Conservation (phyloP, 441 rosid species). For the Mallotus repandus region DNA sequence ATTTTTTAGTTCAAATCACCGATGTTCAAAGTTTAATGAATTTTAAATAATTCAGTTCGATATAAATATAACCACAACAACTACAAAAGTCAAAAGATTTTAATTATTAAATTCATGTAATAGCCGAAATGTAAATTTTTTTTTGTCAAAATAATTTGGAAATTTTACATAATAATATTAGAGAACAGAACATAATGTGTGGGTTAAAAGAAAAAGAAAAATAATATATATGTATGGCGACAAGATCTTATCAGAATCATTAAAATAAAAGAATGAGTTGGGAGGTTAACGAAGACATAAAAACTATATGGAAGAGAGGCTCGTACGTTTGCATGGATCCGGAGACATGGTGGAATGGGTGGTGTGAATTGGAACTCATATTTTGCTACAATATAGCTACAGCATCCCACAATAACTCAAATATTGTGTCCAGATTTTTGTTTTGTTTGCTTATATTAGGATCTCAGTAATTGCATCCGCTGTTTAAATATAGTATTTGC, state of each 20-base stretch:
- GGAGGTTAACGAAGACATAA: background rate
- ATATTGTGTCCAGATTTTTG: background rate
- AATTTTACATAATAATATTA: no score
- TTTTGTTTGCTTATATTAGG: background rate
- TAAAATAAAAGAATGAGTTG: background rate
- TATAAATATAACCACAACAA: no score
- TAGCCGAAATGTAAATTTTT: no score
- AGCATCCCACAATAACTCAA: background rate
- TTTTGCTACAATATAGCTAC: background rate
- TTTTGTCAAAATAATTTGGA: no score
- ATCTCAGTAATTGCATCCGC: no score
- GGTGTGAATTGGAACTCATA: conserved; percentile 8
- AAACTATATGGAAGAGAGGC: background rate
- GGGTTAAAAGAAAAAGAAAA: background rate
- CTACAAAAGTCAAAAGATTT: no score
- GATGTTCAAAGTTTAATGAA: no score
- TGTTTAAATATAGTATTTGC: no score
- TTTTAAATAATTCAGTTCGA: no score
- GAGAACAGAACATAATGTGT: background rate
- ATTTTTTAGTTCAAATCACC: no score
- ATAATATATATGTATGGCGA: conserved; percentile 14
- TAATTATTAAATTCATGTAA: no score
- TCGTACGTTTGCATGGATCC: conserved; percentile 26
- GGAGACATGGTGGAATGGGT: conserved; percentile 30
- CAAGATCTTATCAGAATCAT: conserved; percentile 39